Percentiles rank a stretch among this genome's conserved stretches.
Conservation (phyloP, 73 alveolate genomes). For the Diophrys sp. region DNA sequence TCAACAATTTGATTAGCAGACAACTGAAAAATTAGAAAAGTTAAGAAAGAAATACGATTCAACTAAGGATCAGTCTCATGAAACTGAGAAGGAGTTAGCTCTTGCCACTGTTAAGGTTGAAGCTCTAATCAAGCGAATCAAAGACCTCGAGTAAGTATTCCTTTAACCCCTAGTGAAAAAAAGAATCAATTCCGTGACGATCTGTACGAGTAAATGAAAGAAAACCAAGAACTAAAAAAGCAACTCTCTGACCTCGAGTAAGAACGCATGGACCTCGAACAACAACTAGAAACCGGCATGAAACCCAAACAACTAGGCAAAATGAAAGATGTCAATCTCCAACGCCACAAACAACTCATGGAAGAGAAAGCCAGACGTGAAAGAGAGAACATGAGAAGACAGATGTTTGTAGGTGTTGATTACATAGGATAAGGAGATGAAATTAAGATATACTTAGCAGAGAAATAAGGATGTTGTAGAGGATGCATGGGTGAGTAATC, state of each 20-base stretch:
- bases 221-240: constrained; percentile 31
- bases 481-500: not conserved
- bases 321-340: constrained; percentile 32
- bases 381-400: constrained; percentile 58
- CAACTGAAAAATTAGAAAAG: constrained; percentile 18
- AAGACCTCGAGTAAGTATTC: constrained; percentile 45
- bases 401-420: constrained; percentile 47
- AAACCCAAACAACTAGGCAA: constrained; percentile 26
- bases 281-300: constrained; percentile 54
- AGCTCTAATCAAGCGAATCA: constrained; percentile 52
- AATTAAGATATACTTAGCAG: not conserved
- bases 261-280: constrained; percentile 51
- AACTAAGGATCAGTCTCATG: constrained; percentile 8
- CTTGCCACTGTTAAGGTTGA: constrained; percentile 40
- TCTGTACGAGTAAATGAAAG: constrained; percentile 50
- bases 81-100: constrained; percentile 23
- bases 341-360: constrained; percentile 42
- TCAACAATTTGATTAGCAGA: constrained; percentile 7
- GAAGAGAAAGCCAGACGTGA: constrained; percentile 58
- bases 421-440: constrained; percentile 35
- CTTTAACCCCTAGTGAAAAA: constrained; percentile 20
- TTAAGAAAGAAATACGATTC: constrained; percentile 19
- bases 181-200: constrained; percentile 59
- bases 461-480: not conserved
- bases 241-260: constrained; percentile 44